Evolutionary conservation across 371 early-diverging fungal genomes (phyloP).

Genomic region (Haplosporangium sp.): DNA sequence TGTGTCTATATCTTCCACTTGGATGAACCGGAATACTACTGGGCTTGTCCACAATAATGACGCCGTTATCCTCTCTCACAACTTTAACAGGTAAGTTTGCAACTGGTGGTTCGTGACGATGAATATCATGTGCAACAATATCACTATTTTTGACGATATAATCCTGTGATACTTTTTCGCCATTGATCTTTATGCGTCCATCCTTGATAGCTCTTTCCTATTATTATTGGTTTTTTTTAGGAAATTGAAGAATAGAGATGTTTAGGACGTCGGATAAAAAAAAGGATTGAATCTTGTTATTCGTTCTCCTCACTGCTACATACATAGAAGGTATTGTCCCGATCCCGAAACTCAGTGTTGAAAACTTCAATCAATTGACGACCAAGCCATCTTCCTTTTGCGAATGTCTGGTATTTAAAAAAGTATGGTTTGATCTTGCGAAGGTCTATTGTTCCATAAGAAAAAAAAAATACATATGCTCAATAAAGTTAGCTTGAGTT

Average conservation of each 20-base stretch:
- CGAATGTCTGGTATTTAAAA: constrained; percentile 82
- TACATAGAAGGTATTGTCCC: constrained; percentile 86
- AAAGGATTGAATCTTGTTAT: not conserved
- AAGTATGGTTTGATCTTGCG: constrained; percentile 88
- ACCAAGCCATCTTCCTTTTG: constrained; percentile 94
- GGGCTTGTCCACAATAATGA: constrained; percentile 92
- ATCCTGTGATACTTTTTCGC: constrained; percentile 60
- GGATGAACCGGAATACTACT: constrained; percentile 91
- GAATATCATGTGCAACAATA: constrained; percentile 82
- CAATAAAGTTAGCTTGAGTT: not conserved
- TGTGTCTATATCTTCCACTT: constrained; percentile 83
- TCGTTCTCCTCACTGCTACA: constrained; percentile 3
- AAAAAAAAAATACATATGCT: not conserved
- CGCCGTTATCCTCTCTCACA: constrained; percentile 70
- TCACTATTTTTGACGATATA: constrained; percentile 78
- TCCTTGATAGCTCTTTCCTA: constrained; percentile 80
- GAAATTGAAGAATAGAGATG: too few species aligned
- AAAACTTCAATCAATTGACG: constrained; percentile 82
- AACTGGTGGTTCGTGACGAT: constrained; percentile 97
- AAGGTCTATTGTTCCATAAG: constrained; percentile 60
- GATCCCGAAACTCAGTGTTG: constrained; percentile 87
- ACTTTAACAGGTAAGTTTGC: constrained; percentile 71
- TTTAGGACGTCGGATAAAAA: not conserved
- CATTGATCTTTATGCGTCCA: constrained; percentile 87
- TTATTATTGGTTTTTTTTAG: too few species aligned